phyloP scores from a whole-genome alignment of 768 basidiomycete species.

The Tylopilus sp. region DNA sequence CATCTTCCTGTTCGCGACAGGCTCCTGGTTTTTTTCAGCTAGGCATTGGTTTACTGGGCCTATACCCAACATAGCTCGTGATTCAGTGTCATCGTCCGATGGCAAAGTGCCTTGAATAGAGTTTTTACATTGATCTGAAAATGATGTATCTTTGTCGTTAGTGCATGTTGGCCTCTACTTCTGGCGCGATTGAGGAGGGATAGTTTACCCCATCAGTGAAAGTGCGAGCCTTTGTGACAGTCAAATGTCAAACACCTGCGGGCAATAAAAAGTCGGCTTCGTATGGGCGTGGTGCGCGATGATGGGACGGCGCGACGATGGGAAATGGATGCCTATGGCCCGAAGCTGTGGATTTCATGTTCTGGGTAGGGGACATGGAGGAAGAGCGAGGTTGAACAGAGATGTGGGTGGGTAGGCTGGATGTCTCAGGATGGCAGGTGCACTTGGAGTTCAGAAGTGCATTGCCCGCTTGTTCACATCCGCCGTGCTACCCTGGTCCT shows the following conservation, averaged over 20 bases:
- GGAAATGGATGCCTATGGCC: background rate
- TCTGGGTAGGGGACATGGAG: background rate
- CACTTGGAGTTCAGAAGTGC: slow-evolving; percentile 9
- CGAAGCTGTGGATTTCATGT: background rate
- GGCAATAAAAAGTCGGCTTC: background rate
- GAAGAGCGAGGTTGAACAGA: background rate
- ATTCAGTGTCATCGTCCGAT: background rate
- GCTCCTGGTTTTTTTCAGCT: slow-evolving; percentile 34
- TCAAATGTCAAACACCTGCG: background rate
- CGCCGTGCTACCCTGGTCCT: slow-evolving; percentile 24
- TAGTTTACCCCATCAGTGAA: background rate
- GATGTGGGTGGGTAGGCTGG: background rate
- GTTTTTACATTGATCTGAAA: background rate
- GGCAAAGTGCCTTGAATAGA: background rate
- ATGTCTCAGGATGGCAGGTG: slow-evolving; percentile 23
- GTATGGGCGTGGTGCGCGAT: background rate
- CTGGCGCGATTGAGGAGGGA: background rate
- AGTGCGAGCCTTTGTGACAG: background rate
- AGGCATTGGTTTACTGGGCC: slow-evolving; percentile 35
- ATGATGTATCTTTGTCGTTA: background rate
- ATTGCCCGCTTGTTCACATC: slow-evolving; percentile 22
- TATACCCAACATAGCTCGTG: slow-evolving; percentile 25
- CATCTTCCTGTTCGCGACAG: slow-evolving; percentile 30
- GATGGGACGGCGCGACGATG: background rate
- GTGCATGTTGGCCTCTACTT: background rate